Evolutionary conservation across 2,329 filamentous ascomycete genomes (phyloP), one percentile per base, ranked within the genome.

Genomic region (Penicillium sp.): DNA sequence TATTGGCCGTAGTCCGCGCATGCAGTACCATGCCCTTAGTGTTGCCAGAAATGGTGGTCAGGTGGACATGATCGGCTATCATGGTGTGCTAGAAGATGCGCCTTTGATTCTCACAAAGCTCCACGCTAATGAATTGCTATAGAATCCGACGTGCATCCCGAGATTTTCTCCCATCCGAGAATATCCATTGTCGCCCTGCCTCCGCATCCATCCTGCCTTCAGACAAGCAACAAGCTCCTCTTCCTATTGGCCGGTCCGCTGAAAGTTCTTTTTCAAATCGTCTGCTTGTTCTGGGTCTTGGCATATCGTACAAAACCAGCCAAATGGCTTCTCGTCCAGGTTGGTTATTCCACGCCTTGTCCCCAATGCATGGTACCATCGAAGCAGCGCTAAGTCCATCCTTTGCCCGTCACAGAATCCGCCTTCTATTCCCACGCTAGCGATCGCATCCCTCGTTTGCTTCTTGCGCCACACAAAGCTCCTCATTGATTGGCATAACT

Each of bases 401-500:
- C n/a, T n/a, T n/a, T n/a, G n/a, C n/a, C n/a, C n/a, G n/a, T n/a
- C n/a, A n/a, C n/a, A 96, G 77, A 98, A 97, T 61, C 93, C 93
- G 6, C 93, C 93, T 0, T 93, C 91, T 0, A 95, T 97, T 52
- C 93, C 93, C 0, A 95, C 89, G 0, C 79, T 98, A 21, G 80
- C 84, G 45, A 75, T 96, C 32, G 85, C 88, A n/a, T 76, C 83
- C 21, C 54, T 90, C 3, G 76, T 88, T 41, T 87, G 87, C 61
- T 79, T 83, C 59, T 68, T 95, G 44, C 84, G 93, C 43, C 84
- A 87, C 59, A 95, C 87, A 34, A 80, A 81, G 50, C 78, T 97
- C 3, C 77, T 97, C 53, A 86, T 97, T 48, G 93, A 98, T 73
- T 98, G 93, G 93, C 93, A 98, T 74, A 98, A 98, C 70, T 97